Evolutionary conservation across 495 filamentous ascomycete species (phyloP).

Genomic region (Barbatosphaeria neglecta): DNA sequence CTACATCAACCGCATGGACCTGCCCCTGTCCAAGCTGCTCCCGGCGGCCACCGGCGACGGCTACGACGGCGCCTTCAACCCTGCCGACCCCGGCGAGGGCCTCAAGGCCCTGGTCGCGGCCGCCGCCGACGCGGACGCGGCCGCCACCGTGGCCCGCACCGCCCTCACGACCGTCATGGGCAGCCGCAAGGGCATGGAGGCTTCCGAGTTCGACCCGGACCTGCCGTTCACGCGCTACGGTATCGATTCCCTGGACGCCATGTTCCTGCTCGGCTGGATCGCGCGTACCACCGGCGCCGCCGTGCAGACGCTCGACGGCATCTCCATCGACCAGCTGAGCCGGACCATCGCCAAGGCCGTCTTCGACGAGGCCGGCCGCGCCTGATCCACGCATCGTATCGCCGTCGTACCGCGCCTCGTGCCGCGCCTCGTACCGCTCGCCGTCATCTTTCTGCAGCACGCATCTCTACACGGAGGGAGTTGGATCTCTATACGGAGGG

Average conservation of each 20-base stretch:
- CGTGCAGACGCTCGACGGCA: slow-evolving; percentile 13
- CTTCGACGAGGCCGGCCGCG: too few species aligned
- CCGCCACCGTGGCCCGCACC: slow-evolving; percentile 6
- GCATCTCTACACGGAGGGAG: too few species aligned
- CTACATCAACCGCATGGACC: slow-evolving; percentile 17
- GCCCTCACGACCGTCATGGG: slow-evolving; percentile 13
- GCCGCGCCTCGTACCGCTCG: too few species aligned
- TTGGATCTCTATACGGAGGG: too few species aligned
- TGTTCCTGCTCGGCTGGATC: slow-evolving; percentile 11
- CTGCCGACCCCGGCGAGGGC: background rate
- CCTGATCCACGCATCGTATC: too few species aligned
- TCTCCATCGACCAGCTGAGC: slow-evolving; percentile 9
- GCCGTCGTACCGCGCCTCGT: too few species aligned
- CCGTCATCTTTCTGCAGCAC: too few species aligned
- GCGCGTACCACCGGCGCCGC: slow-evolving; percentile 8
- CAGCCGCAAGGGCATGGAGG: slow-evolving; percentile 15
- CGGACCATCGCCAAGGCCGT: slow-evolving; percentile 8
- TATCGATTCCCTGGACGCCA: slow-evolving; percentile 11
- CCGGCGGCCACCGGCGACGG: background rate
- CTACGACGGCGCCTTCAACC: background rate
- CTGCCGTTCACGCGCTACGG: slow-evolving; percentile 9
- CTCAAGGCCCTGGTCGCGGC: slow-evolving; percentile 6
- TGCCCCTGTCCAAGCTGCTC: slow-evolving; percentile 1
- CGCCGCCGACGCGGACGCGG: slow-evolving; percentile 6
- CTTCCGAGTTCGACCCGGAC: slow-evolving; percentile 8